A percentile compares a stretch with the other conserved stretches of the same genome.
Evolutionary conservation across 2,329 filamentous ascomycete genomes (phyloP).

Genomic region (Epichloe bromicola): DNA sequence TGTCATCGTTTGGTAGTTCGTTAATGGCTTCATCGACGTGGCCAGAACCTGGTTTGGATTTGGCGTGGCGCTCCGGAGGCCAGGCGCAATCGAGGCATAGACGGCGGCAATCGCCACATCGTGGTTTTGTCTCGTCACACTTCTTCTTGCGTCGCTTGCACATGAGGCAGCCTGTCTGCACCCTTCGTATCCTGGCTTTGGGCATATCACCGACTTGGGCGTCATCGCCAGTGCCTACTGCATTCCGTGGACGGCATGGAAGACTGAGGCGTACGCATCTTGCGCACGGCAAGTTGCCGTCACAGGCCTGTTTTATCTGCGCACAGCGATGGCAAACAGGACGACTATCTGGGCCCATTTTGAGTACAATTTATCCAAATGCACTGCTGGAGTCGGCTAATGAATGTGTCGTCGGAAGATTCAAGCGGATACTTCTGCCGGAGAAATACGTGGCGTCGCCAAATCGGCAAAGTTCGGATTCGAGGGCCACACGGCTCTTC

Average conservation of each 20-base stretch:
- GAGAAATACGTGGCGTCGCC: not conserved
- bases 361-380: not conserved
- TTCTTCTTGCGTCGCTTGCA: slow-evolving; percentile 35
- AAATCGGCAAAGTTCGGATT: not conserved
- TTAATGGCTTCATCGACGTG: slow-evolving; percentile 5
- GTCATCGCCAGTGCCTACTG: slow-evolving; percentile 6
- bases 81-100: slow-evolving; percentile 21
- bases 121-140: slow-evolving; percentile 31
- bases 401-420: not conserved
- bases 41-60: slow-evolving; percentile 7
- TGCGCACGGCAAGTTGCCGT: slow-evolving; percentile 20
- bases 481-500: not conserved
- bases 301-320: slow-evolving; percentile 24
- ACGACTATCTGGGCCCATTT: slow-evolving; percentile 17
- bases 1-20: not conserved
- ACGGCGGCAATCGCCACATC: slow-evolving; percentile 25
- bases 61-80: slow-evolving; percentile 14
- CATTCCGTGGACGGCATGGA: slow-evolving; percentile 18
- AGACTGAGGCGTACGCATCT: slow-evolving; percentile 21
- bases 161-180: slow-evolving; percentile 29
- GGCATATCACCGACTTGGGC: slow-evolving; percentile 11
- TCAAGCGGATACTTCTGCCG: not conserved
- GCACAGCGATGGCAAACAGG: slow-evolving; percentile 22
- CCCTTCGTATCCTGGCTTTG: slow-evolving; percentile 20
- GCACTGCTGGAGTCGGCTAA: not conserved